Conservation (phyloP, 306 rosid species). For the Biancaea sappan region DNA sequence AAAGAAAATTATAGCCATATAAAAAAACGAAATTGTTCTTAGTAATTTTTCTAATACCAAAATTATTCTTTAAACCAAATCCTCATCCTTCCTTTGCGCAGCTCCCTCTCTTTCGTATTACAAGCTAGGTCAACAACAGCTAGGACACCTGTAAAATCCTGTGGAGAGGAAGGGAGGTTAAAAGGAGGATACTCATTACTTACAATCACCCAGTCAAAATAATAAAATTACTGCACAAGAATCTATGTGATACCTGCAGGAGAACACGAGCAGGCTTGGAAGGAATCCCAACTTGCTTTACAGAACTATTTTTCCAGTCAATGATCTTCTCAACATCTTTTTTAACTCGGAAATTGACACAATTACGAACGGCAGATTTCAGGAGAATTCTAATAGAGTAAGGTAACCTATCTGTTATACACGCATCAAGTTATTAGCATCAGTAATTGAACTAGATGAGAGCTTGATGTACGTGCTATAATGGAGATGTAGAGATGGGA, state of each 20-base stretch:
- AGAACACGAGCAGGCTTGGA: constrained; percentile 99
- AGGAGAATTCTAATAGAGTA: constrained; percentile 88
- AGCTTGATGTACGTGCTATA: background rate
- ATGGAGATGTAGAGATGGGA: background rate
- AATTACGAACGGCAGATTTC: constrained; percentile 92
- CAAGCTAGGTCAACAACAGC: constrained; percentile 98
- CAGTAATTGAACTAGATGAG: constrained; percentile 9
- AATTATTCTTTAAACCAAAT: too few species aligned
- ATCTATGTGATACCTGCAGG: constrained; percentile 69
- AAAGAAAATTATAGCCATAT: too few species aligned
- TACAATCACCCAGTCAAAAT: background rate
- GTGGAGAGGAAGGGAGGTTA: constrained; percentile 22
- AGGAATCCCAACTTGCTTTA: constrained; percentile 94
- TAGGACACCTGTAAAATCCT: constrained; percentile 99
- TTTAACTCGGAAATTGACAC: constrained; percentile 92
- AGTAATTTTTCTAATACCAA: too few species aligned
- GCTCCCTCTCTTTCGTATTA: too few species aligned
- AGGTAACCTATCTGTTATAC: constrained; percentile 75
- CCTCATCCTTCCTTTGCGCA: too few species aligned
- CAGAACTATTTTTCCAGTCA: constrained; percentile 83
- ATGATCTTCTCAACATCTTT: constrained; percentile 95
- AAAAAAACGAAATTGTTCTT: too few species aligned
- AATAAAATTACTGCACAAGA: constrained; percentile 5
- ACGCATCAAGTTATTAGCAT: constrained; percentile 23
- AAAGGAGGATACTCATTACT: background rate